These are phyloP conservation scores for Corinectria fuckeliana DNA, from an alignment of 2,329 filamentous ascomycete genomes.

Conservation along the genomic window DNA sequence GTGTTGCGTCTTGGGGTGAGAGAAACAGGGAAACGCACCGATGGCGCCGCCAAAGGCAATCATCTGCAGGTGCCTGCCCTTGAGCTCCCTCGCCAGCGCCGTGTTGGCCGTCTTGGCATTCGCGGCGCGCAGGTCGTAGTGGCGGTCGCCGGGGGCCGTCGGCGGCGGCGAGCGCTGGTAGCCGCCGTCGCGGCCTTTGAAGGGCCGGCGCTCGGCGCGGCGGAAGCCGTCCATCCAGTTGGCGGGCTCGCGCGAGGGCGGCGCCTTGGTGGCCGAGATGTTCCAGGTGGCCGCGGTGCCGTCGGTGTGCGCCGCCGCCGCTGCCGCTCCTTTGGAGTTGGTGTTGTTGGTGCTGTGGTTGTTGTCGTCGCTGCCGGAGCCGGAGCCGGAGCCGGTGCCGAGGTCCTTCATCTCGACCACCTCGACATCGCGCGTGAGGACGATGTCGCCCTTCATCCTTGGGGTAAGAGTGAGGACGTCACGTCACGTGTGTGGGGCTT, in stretches of 20 bases:
- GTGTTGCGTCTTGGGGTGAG: no score
- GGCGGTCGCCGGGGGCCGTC: slow-evolving; percentile 46
- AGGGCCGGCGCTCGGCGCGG: slow-evolving; percentile 17
- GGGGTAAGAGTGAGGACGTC: background rate
- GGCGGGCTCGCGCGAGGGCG: background rate
- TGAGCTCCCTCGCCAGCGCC: slow-evolving; percentile 77
- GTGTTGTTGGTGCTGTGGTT: no score
- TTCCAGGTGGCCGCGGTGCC: slow-evolving; percentile 5
- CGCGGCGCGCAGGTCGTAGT: slow-evolving; percentile 62
- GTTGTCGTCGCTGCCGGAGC: no score
- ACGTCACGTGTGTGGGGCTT: background rate
- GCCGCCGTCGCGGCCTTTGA: slow-evolving; percentile 32
- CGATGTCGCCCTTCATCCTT: slow-evolving; percentile 15
- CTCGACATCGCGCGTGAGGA: slow-evolving; percentile 17
- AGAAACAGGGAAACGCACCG: slow-evolving; percentile 53
- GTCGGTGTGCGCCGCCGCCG: no score
- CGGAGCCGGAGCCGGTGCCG: background rate
- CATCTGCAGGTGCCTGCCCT: slow-evolving; percentile 91
- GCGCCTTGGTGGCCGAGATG: slow-evolving; percentile 13
- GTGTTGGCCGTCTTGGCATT: slow-evolving; percentile 79
- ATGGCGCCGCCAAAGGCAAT: slow-evolving; percentile 96
- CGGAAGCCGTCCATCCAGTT: slow-evolving; percentile 25
- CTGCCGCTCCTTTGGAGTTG: no score
- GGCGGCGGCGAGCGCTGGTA: slow-evolving; percentile 27
- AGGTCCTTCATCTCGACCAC: slow-evolving; percentile 21